These are phyloP conservation scores for Lanmaoa rubissima DNA, from an alignment of 768 basidiomycete genomes.

Conservation along the genomic window DNA sequence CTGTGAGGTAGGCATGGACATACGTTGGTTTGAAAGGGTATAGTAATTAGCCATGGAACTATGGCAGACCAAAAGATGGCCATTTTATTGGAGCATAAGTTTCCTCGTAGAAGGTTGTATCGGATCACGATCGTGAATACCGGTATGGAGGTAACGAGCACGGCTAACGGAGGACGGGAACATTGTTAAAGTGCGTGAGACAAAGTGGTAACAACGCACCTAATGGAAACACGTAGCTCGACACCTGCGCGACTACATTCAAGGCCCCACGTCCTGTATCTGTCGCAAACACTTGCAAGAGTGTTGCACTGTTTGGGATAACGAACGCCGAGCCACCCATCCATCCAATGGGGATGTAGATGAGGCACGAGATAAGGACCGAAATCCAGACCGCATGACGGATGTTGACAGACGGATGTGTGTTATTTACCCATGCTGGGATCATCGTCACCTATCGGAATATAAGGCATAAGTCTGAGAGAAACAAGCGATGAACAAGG, in stretches of 20 bases:
- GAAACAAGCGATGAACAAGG: background rate
- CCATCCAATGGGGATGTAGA: constrained; percentile 26
- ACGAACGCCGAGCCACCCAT: constrained; percentile 19
- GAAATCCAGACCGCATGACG: constrained; percentile 22
- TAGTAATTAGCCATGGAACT: constrained; percentile 22
- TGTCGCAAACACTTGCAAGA: constrained; percentile 18
- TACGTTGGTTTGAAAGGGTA: constrained; percentile 28
- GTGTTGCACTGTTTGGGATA: constrained; percentile 6
- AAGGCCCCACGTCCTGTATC: constrained; percentile 1
- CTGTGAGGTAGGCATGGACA: background rate
- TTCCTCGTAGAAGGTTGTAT: constrained; percentile 25
- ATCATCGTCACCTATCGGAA: constrained; percentile 20
- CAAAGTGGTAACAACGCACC: constrained; percentile 3
- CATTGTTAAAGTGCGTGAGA: background rate
- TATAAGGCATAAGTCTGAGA: background rate
- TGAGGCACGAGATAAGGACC: constrained; percentile 23
- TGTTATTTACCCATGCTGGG: constrained; percentile 28
- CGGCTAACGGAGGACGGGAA: constrained; percentile 7
- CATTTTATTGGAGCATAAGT: constrained; percentile 22
- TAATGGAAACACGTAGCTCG: constrained; percentile 23
- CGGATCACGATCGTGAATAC: constrained; percentile 25
- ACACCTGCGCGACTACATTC: constrained; percentile 8
- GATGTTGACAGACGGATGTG: constrained; percentile 22
- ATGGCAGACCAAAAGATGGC: constrained; percentile 26
- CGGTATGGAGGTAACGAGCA: constrained; percentile 25